Evolutionary conservation across 108 stramenopile genomes (phyloP).

Genomic region (Nitzschia palea): DNA sequence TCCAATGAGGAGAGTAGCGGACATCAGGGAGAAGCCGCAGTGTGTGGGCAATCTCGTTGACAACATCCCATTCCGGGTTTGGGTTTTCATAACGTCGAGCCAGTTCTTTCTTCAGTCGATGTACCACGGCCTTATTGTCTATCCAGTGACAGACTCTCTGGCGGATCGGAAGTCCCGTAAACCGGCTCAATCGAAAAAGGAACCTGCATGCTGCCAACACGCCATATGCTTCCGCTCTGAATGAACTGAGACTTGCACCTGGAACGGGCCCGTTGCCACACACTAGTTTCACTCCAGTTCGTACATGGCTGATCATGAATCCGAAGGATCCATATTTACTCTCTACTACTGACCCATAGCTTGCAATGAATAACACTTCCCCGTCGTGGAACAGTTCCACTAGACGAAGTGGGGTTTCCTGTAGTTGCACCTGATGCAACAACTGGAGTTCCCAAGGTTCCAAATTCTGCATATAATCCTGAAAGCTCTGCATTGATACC

Average conservation of each 20-base stretch:
- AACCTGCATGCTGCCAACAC: neutral
- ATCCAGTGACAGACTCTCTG: neutral
- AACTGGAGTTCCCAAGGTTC: neutral
- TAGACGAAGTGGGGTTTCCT: neutral
- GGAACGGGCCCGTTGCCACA: neutral
- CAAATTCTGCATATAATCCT: neutral
- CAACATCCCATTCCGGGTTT: no score
- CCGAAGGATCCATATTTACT: neutral
- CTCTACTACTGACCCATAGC: neutral
- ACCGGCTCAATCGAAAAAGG: neutral
- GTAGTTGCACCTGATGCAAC: neutral
- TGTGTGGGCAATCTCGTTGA: neutral
- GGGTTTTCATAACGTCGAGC: neutral
- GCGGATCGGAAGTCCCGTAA: neutral
- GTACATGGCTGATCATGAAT: neutral
- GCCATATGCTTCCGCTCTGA: neutral
- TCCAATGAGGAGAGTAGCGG: neutral
- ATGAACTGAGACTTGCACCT: neutral
- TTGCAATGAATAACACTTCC: neutral
- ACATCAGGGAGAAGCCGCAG: neutral
- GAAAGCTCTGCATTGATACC: no score
- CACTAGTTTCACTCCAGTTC: neutral
- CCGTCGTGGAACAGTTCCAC: neutral
- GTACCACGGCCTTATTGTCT: neutral
- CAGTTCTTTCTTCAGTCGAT: neutral